These are phyloP conservation scores for Rhizophora mangle DNA, from an alignment of 345 rosid species.

Conservation along the genomic window DNA sequence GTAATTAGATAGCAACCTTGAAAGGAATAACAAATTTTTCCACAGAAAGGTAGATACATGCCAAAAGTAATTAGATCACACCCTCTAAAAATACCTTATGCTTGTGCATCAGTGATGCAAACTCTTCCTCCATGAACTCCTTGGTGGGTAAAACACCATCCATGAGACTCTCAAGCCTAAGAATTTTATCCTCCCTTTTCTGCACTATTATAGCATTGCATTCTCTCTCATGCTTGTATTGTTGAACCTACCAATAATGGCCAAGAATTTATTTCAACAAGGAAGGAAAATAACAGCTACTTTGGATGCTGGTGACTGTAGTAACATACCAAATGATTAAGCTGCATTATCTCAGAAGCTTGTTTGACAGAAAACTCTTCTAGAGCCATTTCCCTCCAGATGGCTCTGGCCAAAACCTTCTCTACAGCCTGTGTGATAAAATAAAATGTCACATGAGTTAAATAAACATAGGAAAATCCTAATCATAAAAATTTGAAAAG, in stretches of 20 bases:
- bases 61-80: not conserved
- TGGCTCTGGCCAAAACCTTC: slow-evolving; percentile 95
- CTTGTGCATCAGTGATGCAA: slow-evolving; percentile 70
- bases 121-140: slow-evolving; percentile 84
- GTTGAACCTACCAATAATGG: slow-evolving; percentile 68
- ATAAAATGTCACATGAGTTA: not conserved
- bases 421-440: slow-evolving; percentile 69
- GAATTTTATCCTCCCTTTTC: slow-evolving; percentile 89
- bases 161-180: slow-evolving; percentile 90
- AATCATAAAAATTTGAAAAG: not conserved
- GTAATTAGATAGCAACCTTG: too few relatives aligned
- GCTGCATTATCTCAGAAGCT: slow-evolving; percentile 79
- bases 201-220: slow-evolving; percentile 87
- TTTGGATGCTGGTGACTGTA: slow-evolving; percentile 10
- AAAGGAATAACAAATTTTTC: too few relatives aligned
- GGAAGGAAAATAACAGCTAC: slow-evolving; percentile 5
- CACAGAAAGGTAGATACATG: slow-evolving; percentile 20
- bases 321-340: slow-evolving; percentile 76
- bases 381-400: slow-evolving; percentile 95
- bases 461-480: not conserved
- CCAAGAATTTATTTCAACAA: slow-evolving; percentile 14
- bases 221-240: slow-evolving; percentile 95
- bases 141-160: slow-evolving; percentile 88
- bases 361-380: slow-evolving; percentile 91
- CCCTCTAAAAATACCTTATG: slow-evolving; percentile 45